Base-by-base conservation (phyloP, 2,329 filamentous ascomycete genomes). In the Beauveria sp. region DNA sequence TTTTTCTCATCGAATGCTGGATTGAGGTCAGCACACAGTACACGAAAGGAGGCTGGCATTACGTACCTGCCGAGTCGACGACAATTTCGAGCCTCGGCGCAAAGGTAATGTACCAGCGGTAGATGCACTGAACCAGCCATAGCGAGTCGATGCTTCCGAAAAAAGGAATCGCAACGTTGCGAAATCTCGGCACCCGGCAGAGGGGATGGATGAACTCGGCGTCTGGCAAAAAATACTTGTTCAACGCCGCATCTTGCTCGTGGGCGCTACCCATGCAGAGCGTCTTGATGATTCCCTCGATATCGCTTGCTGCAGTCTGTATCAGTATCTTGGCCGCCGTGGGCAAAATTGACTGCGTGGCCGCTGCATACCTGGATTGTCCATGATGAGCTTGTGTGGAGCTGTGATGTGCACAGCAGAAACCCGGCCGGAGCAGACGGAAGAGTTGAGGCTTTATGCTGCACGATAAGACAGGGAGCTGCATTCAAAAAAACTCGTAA, bases 31-130 rank as follows among this genome's bases (percentile, higher is more conserved):
- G 46, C 18, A 30, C 34, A 37, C 12, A 3, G 34, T 16, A 37
- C 14, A 37, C 5, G 34, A 37, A 16, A 16, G 5, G 12, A 16
- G 34, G 14, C 34, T 6, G 22, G 14, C 18, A 2, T 8, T 22
- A 69, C 73, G 47, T 70, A 83, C 82, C 77, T 48, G 74, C 72
- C 3, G 80, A 82, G 64, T 91, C 82, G 20, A 96, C 78, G 1
- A 81, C 75, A 14, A 93, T 75, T 48, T 86, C 80, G 65, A 94
- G 89, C 20, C 79, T 77, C 0, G 92, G 92, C 63, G 86, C 91
- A 70, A 96, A 78, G 65, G 93, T 88, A 69, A 91, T 90, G 74
- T 96, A 93, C 89, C 89, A 92, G 46, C 85, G 84, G 69, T 91
- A 96, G 61, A 96, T 87, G 66, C 81, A 79, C 53, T 82, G 76